Evolutionary conservation across 805 yeast species (phyloP), one percentile per base, ranked within the genome.

Genomic region (Saccharomycopsis fodiens): DNA sequence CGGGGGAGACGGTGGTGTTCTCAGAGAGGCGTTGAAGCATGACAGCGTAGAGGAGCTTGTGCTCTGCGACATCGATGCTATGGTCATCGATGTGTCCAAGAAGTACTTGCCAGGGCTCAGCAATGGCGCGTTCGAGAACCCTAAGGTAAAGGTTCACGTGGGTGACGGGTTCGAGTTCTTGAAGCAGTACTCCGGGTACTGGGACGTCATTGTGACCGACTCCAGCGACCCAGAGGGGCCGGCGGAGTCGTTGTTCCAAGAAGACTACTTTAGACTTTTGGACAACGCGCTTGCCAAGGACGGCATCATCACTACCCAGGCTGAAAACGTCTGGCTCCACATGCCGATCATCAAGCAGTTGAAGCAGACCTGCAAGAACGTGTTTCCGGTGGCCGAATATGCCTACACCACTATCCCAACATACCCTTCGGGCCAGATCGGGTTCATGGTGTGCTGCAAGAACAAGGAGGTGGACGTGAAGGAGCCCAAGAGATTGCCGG

Each of bases 221-320:
- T 88, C 97, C 25, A 86, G 96, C 29, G 97, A 91, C 66, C 97
- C 97, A 41, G 97, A 91, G 66, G 98, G 97, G 46, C 97, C 98
- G 29, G 97, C 97, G 42, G 96, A 82, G 65, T 73, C 86, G 31
- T 74, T 91, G 43, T 93, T 93, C 78, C 95, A 89, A 70, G 82
- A 85, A 64, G 86, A 88, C 23, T 91, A 91, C 74, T 91, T 89
- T 41, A 74, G 82, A 66, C 76, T 91, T 52, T 73, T 91, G 63
- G 69, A 73, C 63, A 82, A 79, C 52, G 96, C 97, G n/a, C 76
- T 91, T 56, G 88, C 95, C 50, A 93, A 79, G 53, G 78, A 86
- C 63, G 98, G 98, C 62, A 76, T 77, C 54, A 83, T 93, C 59
- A 70, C 80, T 47, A 88, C 96, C 48, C 97, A 91, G 70, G 97